Evolutionary conservation across 2,329 filamentous ascomycete genomes (phyloP).

Genomic region (Alternaria tenuissima): DNA sequence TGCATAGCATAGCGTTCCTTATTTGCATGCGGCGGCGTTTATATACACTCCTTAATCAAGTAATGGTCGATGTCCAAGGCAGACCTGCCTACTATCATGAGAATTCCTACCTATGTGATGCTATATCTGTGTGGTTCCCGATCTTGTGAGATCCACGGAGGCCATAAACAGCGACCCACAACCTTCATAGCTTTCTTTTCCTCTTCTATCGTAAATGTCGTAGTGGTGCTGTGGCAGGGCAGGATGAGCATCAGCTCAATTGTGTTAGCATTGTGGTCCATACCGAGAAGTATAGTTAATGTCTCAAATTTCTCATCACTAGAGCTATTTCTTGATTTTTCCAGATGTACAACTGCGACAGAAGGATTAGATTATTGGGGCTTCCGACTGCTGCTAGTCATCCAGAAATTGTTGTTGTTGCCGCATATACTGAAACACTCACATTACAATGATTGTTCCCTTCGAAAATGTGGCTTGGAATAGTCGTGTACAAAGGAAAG

Average conservation of each 20-base stretch:
- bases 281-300: neutral
- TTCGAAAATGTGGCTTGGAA: too few species aligned
- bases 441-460: too few species aligned
- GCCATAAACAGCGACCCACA: neutral
- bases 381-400: too few species aligned
- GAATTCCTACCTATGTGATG: neutral
- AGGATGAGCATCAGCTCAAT: neutral
- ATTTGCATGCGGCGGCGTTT: constrained; percentile 14
- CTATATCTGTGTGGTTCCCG: neutral
- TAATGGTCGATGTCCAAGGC: constrained; percentile 10
- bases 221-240: neutral
- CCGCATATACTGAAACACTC: too few species aligned
- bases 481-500: too few species aligned
- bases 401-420: too few species aligned
- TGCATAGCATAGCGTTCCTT: constrained; percentile 14
- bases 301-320: neutral
- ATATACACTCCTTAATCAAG: constrained; percentile 19
- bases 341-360: too few species aligned
- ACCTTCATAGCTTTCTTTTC: neutral
- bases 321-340: too few species aligned
- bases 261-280: too few species aligned
- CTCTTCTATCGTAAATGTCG: neutral
- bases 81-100: neutral
- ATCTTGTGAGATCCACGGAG: too few species aligned
- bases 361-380: too few species aligned